phyloP scores from a whole-genome alignment of 2,329 filamentous ascomycete species.

The Fonsecaea monophora region DNA sequence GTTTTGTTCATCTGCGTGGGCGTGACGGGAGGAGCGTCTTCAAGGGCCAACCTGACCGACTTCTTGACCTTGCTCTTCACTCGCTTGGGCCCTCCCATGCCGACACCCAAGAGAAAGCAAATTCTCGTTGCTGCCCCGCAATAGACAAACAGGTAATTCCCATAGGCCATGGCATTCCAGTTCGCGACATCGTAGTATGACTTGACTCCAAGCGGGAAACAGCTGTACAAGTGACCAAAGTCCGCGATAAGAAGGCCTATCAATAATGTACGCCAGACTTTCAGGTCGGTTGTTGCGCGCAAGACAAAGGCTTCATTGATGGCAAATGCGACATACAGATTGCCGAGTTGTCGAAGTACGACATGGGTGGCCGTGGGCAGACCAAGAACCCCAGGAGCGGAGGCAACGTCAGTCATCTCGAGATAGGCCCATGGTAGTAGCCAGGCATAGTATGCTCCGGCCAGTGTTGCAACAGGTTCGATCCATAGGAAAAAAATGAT shows the following conservation, averaged over 20 bases:
- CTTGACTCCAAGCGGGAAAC: slow-evolving; percentile 63
- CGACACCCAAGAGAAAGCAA: slow-evolving; percentile 66
- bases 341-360: slow-evolving; percentile 75
- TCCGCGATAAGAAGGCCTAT: slow-evolving; percentile 75
- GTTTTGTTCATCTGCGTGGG: slow-evolving; percentile 34
- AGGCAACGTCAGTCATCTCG: slow-evolving; percentile 64
- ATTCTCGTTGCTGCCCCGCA: slow-evolving; percentile 66
- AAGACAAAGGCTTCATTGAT: slow-evolving; percentile 79
- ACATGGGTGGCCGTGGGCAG: slow-evolving; percentile 69
- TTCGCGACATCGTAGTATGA: slow-evolving; percentile 68
- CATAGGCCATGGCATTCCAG: slow-evolving; percentile 74
- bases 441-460: slow-evolving; percentile 62
- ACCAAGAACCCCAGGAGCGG: slow-evolving; percentile 52
- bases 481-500: slow-evolving; percentile 76
- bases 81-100: slow-evolving; percentile 43
- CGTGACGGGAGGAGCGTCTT: slow-evolving; percentile 26
- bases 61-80: slow-evolving; percentile 32
- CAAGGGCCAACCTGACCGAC: slow-evolving; percentile 24
- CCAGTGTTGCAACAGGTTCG: slow-evolving; percentile 65
- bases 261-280: slow-evolving; percentile 73
- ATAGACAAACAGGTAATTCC: slow-evolving; percentile 75
- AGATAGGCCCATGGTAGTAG: slow-evolving; percentile 66
- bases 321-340: slow-evolving; percentile 78
- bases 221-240: slow-evolving; percentile 74
- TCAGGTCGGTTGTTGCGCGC: slow-evolving; percentile 69